Evolutionary conservation across 108 stramenopile genomes (phyloP).

Genomic region (Skeletonema potamos): DNA sequence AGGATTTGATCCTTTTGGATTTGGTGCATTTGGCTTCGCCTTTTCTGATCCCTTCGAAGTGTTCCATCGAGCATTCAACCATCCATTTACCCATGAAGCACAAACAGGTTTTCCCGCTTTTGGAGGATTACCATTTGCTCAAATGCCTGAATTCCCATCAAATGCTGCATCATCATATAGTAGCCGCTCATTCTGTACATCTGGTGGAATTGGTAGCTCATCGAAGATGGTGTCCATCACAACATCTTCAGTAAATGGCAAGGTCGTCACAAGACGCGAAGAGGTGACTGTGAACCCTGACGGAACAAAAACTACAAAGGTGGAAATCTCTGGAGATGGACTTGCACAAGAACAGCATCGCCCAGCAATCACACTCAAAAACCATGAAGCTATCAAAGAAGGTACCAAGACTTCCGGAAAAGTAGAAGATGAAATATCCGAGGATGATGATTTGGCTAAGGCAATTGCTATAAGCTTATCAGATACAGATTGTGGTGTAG

Average conservation of each 20-base stretch:
- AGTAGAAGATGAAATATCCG: neutral
- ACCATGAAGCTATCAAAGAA: neutral
- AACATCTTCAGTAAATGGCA: constrained; percentile 25
- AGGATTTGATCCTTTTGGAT: constrained; percentile 17
- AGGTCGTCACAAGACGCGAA: constrained; percentile 22
- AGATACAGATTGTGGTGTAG: neutral
- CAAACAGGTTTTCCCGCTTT: neutral
- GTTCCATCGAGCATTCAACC: constrained; percentile 21
- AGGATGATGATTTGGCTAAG: neutral
- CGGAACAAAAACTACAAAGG: constrained; percentile 12
- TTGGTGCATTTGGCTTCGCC: constrained; percentile 9
- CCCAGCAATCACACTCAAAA: neutral
- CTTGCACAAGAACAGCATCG: neutral
- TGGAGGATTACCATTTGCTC: neutral
- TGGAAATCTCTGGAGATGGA: constrained; percentile 22
- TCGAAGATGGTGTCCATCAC: constrained; percentile 28
- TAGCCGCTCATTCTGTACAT: constrained; percentile 7
- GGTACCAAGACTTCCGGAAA: neutral
- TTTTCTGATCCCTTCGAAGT: constrained; percentile 41
- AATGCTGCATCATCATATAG: neutral
- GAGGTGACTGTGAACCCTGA: constrained; percentile 24
- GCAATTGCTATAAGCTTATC: neutral
- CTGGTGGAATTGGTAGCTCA: neutral
- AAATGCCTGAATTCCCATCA: neutral
- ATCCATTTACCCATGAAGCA: neutral